Base-by-base conservation (phyloP, 2,329 filamentous ascomycete genomes). In the Venturia carpophila region DNA sequence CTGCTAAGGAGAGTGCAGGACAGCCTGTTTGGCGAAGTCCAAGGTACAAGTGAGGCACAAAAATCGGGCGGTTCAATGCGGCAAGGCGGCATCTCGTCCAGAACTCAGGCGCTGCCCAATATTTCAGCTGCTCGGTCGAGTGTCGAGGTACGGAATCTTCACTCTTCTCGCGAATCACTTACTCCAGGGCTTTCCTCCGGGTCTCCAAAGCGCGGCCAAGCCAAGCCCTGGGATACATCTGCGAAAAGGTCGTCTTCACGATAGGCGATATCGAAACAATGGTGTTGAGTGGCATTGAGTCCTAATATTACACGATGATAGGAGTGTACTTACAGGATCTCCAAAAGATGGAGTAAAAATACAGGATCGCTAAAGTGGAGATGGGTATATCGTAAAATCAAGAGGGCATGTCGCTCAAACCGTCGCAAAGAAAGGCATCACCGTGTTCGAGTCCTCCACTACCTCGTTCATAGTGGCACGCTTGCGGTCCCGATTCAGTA, bases 331-430 rank as follows among this genome's bases (percentile, higher is more conserved):
- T n/a, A 45, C 42, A n/a, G 42, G 17, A 45, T 19, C 42, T 6
- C 15, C 5, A n/a, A 45, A 19, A 27, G 24, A 13, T 24, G 9
- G 9, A 52, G 47, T 52, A 27, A 27, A 27, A 52, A 17, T 52
- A 52, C 47, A 52, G 2, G 24, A 52, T 52, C 47, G 24, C 47
- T 21, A 58, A 58, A 37, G 52, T 37, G 15, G 52, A 58, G 52
- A 34, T 34, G 52, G 52, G 30, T 58, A 58, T 58, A 58, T 52
- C 30, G 52, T 27, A 34, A 58, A 58, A 58, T 30, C 52, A 37
- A 34, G 19, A 37, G 15, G 17, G 5, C 27, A 37, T n/a, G 5
- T 34, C 30, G 5, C 15, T 34, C 52, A 5, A 37, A n/a, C 15
- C n/a, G 30, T n/a, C 17, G 52, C 52, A 37, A 58, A 58, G 19